Evolutionary conservation across 1,284 basidiomycete genomes (phyloP), one percentile per base, ranked within the genome.

Genomic region (Coriolopsis trogii): DNA sequence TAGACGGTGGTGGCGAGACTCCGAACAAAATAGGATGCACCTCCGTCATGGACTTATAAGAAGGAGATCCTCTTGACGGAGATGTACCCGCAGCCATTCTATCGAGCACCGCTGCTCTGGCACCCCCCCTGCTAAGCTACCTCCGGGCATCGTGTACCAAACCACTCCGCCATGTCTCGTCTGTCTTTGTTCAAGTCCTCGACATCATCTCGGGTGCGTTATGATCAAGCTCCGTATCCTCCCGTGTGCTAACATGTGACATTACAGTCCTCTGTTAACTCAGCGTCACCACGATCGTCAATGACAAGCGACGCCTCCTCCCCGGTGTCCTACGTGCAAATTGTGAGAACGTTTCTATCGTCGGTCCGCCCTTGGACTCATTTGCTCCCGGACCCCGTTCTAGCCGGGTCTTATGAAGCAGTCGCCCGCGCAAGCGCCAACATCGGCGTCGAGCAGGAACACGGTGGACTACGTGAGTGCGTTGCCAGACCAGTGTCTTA

Each of bases 131-230:
- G 12, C n/a, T 20, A 18, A 9, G 18, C 12, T 18, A 41, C 9
- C 34, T 6, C 45, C 36, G 12, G 20, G 30, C 16, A 13, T 38
- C 26, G 34, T 20, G 7, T 29, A 37, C 29, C 25, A 23, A n/a
- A 23, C 29, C 23, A 25, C 40, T 23, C n/a, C 23, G 29, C 37
- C 12, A 52, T 56, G 53, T 40, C 42, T 29, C 51, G 51, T 15
- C 42, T 59, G 24, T 56, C 57, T 7, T 40, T 59, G 28, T 53
- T 59, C 51, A 59, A 59, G 57, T 49, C 53, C 9, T 50, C 51
- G 2, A 42, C 52, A 31, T 54, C 52, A 12, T 41, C 47, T 33
- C 51, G 41, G 49, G 56, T 58, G 43, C 37, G 49, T 55, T 15
- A n/a, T n/a, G n/a, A n/a, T n/a, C n/a, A n/a, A n/a, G n/a, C n/a